Evolutionary conservation across 192 early-diverging fungal genomes (phyloP).

Genomic region (Mortierella alpina): DNA sequence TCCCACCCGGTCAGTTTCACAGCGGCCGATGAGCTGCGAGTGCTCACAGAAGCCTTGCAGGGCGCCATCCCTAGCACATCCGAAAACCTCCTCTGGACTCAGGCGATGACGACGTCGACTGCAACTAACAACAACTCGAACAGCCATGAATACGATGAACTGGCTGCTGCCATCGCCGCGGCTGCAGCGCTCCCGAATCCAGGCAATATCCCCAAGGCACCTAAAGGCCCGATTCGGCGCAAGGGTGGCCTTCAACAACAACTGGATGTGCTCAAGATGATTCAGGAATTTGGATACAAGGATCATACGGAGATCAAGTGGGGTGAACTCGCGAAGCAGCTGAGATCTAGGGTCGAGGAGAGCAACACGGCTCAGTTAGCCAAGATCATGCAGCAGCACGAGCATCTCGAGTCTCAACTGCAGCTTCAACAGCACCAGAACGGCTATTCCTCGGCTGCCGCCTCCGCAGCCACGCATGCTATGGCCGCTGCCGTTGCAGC

Average conservation of each 20-base stretch:
- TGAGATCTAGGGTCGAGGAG: slow-evolving; percentile 8
- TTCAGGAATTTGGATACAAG: not conserved
- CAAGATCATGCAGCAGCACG: not conserved
- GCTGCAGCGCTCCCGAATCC: slow-evolving; percentile 1
- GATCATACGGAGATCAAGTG: slow-evolving; percentile 19
- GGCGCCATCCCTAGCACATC: slow-evolving; percentile 2
- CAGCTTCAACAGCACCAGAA: slow-evolving; percentile 4
- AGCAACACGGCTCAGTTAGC: not conserved
- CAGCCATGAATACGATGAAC: not conserved
- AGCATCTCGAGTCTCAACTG: not conserved
- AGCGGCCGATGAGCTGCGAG: not conserved
- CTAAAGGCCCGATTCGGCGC: not conserved
- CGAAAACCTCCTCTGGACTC: slow-evolving; percentile 15
- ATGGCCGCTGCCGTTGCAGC: slow-evolving; percentile 16
- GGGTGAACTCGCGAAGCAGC: slow-evolving; percentile 5
- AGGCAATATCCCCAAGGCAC: not conserved
- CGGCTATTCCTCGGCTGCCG: not conserved
- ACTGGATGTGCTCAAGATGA: slow-evolving; percentile 1
- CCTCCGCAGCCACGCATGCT: not conserved
- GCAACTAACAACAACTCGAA: not conserved
- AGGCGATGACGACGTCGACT: slow-evolving; percentile 5
- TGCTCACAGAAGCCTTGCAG: slow-evolving; percentile 14
- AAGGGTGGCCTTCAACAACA: slow-evolving; percentile 8
- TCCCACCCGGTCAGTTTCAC: not conserved
- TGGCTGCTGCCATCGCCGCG: slow-evolving; percentile 14